Conservation (phyloP, 2,329 filamentous ascomycete species). For the Catunica adiposa region DNA sequence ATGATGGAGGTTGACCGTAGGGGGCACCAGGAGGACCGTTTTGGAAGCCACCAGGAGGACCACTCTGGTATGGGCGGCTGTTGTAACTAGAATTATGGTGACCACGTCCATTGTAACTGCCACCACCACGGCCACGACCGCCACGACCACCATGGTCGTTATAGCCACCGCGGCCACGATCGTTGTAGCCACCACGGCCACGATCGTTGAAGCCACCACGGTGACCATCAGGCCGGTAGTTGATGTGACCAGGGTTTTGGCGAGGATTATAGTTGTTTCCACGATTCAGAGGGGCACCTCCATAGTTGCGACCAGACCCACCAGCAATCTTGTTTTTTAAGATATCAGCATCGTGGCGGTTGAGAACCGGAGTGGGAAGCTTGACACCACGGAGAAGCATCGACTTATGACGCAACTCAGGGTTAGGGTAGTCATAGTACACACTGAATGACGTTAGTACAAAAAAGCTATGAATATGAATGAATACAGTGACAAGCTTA, state of each 20-base stretch:
- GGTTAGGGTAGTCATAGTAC: constrained; percentile 65
- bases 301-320: constrained; percentile 48
- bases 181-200: constrained; percentile 18
- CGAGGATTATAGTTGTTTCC: constrained; percentile 20
- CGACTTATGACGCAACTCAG: constrained; percentile 66
- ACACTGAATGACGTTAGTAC: constrained; percentile 41
- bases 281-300: constrained; percentile 39
- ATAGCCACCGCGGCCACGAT: constrained; percentile 4
- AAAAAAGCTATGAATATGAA: background rate
- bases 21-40: background rate
- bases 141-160: constrained; percentile 3
- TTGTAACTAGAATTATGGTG: constrained; percentile 14
- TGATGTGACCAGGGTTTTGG: constrained; percentile 6
- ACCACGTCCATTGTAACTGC: constrained; percentile 1
- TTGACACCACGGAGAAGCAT: constrained; percentile 79
- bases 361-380: constrained; percentile 54
- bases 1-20: constrained; percentile 20
- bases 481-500: constrained; percentile 22
- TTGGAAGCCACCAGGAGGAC: background rate
- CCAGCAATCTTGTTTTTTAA: constrained; percentile 47
- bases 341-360: constrained; percentile 57
- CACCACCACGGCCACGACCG: background rate
- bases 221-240: constrained; percentile 26
- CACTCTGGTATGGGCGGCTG: constrained; percentile 9
- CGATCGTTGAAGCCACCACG: constrained; percentile 23